phyloP scores from a whole-genome alignment of 2,329 filamentous ascomycete genomes.

The Atkinsonella texensis region DNA sequence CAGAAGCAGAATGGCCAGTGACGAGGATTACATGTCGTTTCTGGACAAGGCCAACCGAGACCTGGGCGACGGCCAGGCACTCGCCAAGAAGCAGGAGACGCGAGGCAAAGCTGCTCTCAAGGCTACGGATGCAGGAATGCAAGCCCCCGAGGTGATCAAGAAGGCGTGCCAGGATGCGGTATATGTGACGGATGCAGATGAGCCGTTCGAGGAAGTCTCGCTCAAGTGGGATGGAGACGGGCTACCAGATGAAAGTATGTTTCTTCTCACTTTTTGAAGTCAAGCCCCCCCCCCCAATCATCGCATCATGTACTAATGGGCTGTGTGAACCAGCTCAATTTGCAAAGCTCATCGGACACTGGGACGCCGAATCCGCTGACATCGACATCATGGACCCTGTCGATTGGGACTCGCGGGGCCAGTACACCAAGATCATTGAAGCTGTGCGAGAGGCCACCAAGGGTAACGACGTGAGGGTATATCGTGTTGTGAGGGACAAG shows the following conservation, averaged over 20 bases:
- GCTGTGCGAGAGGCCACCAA: slow-evolving; percentile 53
- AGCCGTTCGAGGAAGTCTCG: slow-evolving; percentile 69
- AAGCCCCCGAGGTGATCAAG: slow-evolving; percentile 48
- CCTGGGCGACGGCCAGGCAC: slow-evolving; percentile 38
- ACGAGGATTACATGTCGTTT: slow-evolving; percentile 76
- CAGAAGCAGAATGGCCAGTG: slow-evolving; percentile 48
- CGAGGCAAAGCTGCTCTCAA: slow-evolving; percentile 30
- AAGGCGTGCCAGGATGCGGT: slow-evolving; percentile 40
- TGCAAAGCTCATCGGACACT: slow-evolving; percentile 51
- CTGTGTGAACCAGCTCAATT: slow-evolving; percentile 46
- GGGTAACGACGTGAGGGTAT: slow-evolving; percentile 62
- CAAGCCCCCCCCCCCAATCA: no score
- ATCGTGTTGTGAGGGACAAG: slow-evolving; percentile 50
- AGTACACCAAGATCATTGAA: slow-evolving; percentile 58
- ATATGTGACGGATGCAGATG: slow-evolving; percentile 74
- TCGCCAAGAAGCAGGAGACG: slow-evolving; percentile 9
- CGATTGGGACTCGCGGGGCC: slow-evolving; percentile 61
- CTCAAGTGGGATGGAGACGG: slow-evolving; percentile 45
- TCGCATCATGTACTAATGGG: not conserved
- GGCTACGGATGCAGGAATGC: slow-evolving; percentile 37
- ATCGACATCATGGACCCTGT: slow-evolving; percentile 55
- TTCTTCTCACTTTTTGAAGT: slow-evolving; percentile 5
- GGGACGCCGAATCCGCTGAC: slow-evolving; percentile 37
- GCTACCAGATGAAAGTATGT: slow-evolving; percentile 51
- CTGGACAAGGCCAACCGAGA: slow-evolving; percentile 78